Conservation (phyloP, 2,329 filamentous ascomycete species). For the Aspergillus nomiae region DNA sequence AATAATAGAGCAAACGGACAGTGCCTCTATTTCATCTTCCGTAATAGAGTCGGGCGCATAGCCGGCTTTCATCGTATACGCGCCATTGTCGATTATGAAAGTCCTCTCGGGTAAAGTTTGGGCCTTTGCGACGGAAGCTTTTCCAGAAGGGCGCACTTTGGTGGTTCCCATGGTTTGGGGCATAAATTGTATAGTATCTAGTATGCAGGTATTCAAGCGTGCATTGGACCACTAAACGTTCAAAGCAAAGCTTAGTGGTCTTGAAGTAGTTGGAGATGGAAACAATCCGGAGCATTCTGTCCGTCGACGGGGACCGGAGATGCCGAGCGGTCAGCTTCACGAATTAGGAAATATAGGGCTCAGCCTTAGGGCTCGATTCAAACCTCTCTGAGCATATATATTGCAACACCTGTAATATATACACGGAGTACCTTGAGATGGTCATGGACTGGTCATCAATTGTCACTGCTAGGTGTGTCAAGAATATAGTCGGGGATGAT, state of each 20-base stretch:
- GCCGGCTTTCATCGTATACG: slow-evolving; percentile 87
- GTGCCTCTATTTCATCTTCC: slow-evolving; percentile 43
- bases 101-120: slow-evolving; percentile 64
- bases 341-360: slow-evolving; percentile 27
- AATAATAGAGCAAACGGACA: slow-evolving; percentile 64
- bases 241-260: background rate
- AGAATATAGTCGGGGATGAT: background rate
- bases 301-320: slow-evolving; percentile 13
- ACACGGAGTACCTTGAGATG: background rate
- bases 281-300: slow-evolving; percentile 13
- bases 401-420: background rate
- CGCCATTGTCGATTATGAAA: slow-evolving; percentile 91
- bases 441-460: background rate
- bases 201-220: background rate
- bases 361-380: slow-evolving; percentile 21
- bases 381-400: background rate
- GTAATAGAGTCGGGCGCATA: slow-evolving; percentile 55
- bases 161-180: slow-evolving; percentile 32
- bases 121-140: slow-evolving; percentile 54
- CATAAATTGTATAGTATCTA: background rate
- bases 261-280: slow-evolving; percentile 4
- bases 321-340: slow-evolving; percentile 15
- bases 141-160: slow-evolving; percentile 44
- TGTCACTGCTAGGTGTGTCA: background rate
- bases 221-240: background rate